These are phyloP conservation scores for Fistulinella cinereoalba DNA, from an alignment of 1,284 basidiomycete species.

Conservation along the genomic window DNA sequence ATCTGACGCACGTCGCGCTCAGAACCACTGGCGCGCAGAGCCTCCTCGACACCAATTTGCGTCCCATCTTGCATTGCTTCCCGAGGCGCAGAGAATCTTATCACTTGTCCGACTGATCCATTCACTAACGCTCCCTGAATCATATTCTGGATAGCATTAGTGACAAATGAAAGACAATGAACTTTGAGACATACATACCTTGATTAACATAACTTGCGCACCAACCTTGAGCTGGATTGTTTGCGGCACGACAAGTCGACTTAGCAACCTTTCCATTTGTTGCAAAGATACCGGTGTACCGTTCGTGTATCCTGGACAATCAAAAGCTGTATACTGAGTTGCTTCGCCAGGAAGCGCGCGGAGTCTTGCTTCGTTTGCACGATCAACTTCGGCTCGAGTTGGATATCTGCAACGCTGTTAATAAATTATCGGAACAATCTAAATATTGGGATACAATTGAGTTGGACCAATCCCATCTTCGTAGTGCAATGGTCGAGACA, in stretches of 20 bases:
- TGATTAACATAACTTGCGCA: slow-evolving; percentile 76
- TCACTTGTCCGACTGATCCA: slow-evolving; percentile 81
- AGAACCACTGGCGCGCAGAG: slow-evolving; percentile 32
- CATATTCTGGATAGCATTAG: slow-evolving; percentile 46
- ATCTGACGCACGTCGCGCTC: slow-evolving; percentile 20
- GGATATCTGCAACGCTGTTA: slow-evolving; percentile 26
- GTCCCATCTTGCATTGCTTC: slow-evolving; percentile 45
- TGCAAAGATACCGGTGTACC: slow-evolving; percentile 23
- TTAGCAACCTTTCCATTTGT: slow-evolving; percentile 26
- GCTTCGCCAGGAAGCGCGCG: slow-evolving; percentile 21
- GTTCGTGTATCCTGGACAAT: slow-evolving; percentile 26
- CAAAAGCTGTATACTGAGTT: slow-evolving; percentile 23
- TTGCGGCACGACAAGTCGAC: slow-evolving; percentile 28
- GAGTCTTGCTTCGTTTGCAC: slow-evolving; percentile 31
- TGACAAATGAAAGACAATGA: too few species aligned
- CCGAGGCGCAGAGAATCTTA: slow-evolving; percentile 55
- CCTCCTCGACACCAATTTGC: slow-evolving; percentile 38
- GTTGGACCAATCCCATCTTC: slow-evolving; percentile 79
- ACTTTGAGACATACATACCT: slow-evolving; percentile 36
- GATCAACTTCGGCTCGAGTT: slow-evolving; percentile 32
- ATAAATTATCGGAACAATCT: background rate
- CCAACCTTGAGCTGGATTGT: slow-evolving; percentile 31
- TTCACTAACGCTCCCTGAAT: slow-evolving; percentile 73
- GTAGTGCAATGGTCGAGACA: slow-evolving; percentile 61
- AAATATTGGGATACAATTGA: slow-evolving; percentile 56